Base-by-base conservation (phyloP, 495 filamentous ascomycete genomes). In the Podospora pseudopauciseta region DNA sequence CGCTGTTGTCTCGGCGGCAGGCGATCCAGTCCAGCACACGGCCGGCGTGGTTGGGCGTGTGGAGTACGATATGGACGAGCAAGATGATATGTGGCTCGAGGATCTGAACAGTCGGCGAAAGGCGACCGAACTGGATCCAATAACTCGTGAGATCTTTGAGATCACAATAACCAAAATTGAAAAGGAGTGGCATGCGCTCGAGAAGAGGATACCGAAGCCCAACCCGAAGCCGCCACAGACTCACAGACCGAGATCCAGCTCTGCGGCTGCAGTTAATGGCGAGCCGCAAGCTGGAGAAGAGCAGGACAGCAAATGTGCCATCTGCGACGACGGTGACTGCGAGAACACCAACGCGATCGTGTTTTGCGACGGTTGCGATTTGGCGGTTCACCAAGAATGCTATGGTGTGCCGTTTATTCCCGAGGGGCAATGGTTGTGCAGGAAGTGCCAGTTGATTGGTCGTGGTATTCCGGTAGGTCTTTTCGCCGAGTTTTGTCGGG, bases 301-400 rank as follows among this genome's bases (percentile, higher is more conserved):
- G 74, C 94, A 97, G 73, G 95, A 98, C 72, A 96, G 88, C 76
- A 98, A 97, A 77, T 99, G 95, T 74, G 94, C 91, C 34, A 96
- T 99, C 61, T 99, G 95, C 71, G 95, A 98, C 75, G 95, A 98
- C 75, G 96, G 95, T 32, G 95, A 99, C 73, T 98, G 96, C 73
- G 95, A 98, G 80, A 99, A 98, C 76, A 93, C 94, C n/a, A 99
- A 99, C 78, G 96, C 95, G 6, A 99, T 99, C 74, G 96, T 99
- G 26, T 99, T 99, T 79, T 99, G 95, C 72, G 95, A 99, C 75
- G 96, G 95, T 9, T 98, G 95, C 78, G 95, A 99, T 80, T 82
- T 98, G 26, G 95, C 95, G 5, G 95, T 99, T 54, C 95, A 99
- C 77, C 95, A 99, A 75, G 95, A 99, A 78, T 99, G 96, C 79